Evolutionary conservation across 495 filamentous ascomycete genomes (phyloP).

Genomic region (Penicillium herquei): DNA sequence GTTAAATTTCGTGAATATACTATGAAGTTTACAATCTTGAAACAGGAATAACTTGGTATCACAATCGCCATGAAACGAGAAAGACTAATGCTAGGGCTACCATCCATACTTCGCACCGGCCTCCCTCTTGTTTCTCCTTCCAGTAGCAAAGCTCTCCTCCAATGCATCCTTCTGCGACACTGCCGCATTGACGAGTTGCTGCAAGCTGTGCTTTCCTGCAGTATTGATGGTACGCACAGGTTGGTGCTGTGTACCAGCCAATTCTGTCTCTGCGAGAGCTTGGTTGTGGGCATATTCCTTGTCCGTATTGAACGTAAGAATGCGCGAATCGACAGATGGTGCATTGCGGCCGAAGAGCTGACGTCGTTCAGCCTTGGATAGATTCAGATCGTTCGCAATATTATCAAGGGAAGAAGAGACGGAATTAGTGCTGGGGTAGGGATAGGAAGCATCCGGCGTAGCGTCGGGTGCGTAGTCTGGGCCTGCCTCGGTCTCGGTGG

Average conservation of each 20-base stretch:
- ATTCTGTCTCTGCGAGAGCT: constrained; percentile 39
- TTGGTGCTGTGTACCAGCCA: constrained; percentile 72
- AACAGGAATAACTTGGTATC: constrained; percentile 4
- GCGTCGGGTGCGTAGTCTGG: constrained; percentile 22
- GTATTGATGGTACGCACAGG: constrained; percentile 80
- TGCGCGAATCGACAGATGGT: constrained; percentile 35
- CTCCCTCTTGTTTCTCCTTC: constrained; percentile 70
- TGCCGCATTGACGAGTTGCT: constrained; percentile 80
- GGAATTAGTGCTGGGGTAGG: constrained; percentile 17
- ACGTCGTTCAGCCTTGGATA: constrained; percentile 68
- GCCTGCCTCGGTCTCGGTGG: constrained; percentile 25
- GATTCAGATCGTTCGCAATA: constrained; percentile 71
- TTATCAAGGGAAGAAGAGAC: constrained; percentile 45
- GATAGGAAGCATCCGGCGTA: constrained; percentile 3
- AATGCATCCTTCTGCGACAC: constrained; percentile 76
- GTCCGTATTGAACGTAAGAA: constrained; percentile 84
- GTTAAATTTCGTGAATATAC: too few species aligned
- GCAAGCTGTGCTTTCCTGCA: constrained; percentile 82
- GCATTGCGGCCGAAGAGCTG: constrained; percentile 76
- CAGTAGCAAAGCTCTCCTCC: constrained; percentile 83
- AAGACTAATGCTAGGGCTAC: constrained; percentile 34
- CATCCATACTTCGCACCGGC: constrained; percentile 83
- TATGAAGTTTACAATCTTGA: neutral
- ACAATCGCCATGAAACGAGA: neutral
- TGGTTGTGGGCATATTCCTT: constrained; percentile 82